These are phyloP conservation scores for Amborella trichopoda DNA, from an alignment of 164 flowering plant genomes.

Conservation along the genomic window DNA sequence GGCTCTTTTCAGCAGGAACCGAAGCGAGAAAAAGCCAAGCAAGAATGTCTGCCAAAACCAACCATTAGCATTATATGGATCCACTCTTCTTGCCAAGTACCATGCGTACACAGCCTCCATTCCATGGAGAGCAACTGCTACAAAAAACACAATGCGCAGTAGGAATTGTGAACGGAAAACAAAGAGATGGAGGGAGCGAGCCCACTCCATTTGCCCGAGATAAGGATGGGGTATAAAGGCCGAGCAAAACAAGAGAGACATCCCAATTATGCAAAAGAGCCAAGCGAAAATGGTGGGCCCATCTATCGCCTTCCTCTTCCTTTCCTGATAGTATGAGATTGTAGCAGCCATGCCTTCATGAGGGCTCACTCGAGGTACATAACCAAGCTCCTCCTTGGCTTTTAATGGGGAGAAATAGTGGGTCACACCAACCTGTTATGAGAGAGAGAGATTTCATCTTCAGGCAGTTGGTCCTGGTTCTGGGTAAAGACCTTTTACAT, in stretches of 20 bases:
- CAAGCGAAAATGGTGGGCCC: conserved; percentile 71
- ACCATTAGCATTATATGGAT: conserved; percentile 59
- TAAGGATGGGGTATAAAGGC: conserved; percentile 49
- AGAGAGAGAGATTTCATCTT: neutral
- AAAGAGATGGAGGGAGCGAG: conserved; percentile 34
- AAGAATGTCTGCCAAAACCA: conserved; percentile 92
- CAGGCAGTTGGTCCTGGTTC: too few species aligned
- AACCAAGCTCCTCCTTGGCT: conserved; percentile 82
- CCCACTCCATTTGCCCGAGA: conserved; percentile 37
- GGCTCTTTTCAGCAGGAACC: conserved; percentile 52
- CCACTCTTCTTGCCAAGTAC: conserved; percentile 59
- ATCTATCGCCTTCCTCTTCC: conserved; percentile 46
- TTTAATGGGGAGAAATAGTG: conserved; percentile 77
- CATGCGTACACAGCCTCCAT: conserved; percentile 71
- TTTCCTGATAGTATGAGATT: conserved; percentile 70
- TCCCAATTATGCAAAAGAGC: conserved; percentile 53
- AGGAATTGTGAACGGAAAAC: conserved; percentile 33
- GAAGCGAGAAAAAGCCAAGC: conserved; percentile 63
- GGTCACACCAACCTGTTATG: conserved; percentile 77
- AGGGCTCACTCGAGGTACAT: conserved; percentile 65
- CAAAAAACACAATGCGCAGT: conserved; percentile 18
- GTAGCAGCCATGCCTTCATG: conserved; percentile 80
- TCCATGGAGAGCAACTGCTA: conserved; percentile 33
- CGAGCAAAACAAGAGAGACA: conserved; percentile 33
- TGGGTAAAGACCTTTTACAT: too few species aligned